Base-by-base conservation (phyloP, 2,329 filamentous ascomycete genomes). In the Ceratocystis smalleyi region DNA sequence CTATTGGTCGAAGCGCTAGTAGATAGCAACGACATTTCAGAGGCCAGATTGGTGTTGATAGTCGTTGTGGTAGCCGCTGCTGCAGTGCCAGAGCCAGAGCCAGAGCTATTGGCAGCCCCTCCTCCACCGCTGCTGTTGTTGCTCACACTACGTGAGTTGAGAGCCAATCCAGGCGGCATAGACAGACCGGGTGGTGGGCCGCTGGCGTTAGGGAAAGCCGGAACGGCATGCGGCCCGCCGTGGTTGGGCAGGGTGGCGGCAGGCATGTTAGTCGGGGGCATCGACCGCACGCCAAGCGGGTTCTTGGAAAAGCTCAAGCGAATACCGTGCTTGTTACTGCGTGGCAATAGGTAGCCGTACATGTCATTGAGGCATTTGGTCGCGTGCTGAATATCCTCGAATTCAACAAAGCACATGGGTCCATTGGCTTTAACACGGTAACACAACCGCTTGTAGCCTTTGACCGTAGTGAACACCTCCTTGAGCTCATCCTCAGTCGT, bases 401-500 rank as follows among this genome's bases (percentile, higher is more conserved):
- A 99, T 74, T 99, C 94, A 45, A 99, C 94, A 74, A 97, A 97
- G 73, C 94, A 97, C 91, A 97, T 97, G 1, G 92, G 92, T 0
- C 92, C 92, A 70, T 96, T 96, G 69, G 89, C 84, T 77, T 97
- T 97, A 63, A 91, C 95, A 43, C 92, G 83, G 79, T 96, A 96
- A 72, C 91, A 96, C 6, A 99, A 83, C 32, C 94, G 83, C 76
- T 95, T 97, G 77, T 96, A 99, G 2, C 94, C 94, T 59, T 91
- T 86, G 73, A 95, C 89, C 75, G 91, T 92, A 30, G 87, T 91
- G 72, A 99, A 99, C 71, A 96, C 82, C 24, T 87, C 84, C 75
- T 97, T 97, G 64, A 99, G 81, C 73, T 97, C 94, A 71, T 97
- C 92, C 71, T 99, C 94, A 0, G 89, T 92, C 0, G 91, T 95